Evolutionary conservation across 2,329 filamentous ascomycete genomes (phyloP), one percentile per base, ranked within the genome.

Genomic region (Xylaria sp.): DNA sequence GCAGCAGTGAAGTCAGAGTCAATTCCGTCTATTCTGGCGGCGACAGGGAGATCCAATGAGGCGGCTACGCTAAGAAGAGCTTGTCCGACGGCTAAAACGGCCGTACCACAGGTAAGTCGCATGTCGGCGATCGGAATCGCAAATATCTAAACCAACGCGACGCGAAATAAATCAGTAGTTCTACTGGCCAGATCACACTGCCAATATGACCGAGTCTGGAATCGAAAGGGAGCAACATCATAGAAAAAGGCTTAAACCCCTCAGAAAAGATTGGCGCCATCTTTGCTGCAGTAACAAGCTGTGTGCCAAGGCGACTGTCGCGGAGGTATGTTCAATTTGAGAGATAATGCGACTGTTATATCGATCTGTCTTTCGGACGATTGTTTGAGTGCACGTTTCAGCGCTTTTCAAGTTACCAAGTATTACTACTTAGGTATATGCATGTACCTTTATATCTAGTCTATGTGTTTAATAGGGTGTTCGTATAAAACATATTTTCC

Each of bases 1-100:
- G 82, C 73, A 3, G 80, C 71, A 1, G 81, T 81, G 75, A 77
- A 82, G 62, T 84, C 83, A 0, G 83, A 82, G 51, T 83, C 80
- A 64, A 84, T 74, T 9, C 78, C 73, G 20, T 72, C 72, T 1
- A 82, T 82, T 31, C 70, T 75, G 20, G 73, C 74, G 20, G 72
- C 63, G 63, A 77, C 72, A 7, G 73, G 72, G 23, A 78, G 62
- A 25, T 77, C 68, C n/a, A 70, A 69, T 55, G 62, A 52, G 31
- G 51, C n/a, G 25, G 13, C 43, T 15, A n/a, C 13, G 20, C 33
- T 13, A 3, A 62, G 12, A 43, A 68, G 39, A 28, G 28, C 28
- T 28, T 28, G 28, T 28, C 28, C 28, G 28, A 28, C 28, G 15
- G 46, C 39, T 39, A 62, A 25, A 9, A 68, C 23, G 46, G 52